These are phyloP conservation scores for Lodderomyces metapsilosis DNA, from an alignment of 1,139 yeast genomes.

Conservation along the genomic window DNA sequence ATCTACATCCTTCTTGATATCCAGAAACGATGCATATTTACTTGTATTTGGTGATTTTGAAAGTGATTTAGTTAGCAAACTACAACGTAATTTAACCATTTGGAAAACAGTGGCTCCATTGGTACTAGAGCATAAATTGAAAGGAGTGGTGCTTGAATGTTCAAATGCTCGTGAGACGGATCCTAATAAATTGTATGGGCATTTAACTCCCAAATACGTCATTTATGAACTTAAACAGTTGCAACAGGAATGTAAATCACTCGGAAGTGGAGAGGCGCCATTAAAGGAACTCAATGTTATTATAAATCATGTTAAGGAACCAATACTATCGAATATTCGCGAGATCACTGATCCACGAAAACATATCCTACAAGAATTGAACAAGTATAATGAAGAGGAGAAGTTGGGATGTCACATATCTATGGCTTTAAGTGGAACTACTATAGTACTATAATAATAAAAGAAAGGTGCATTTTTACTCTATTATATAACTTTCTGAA, in stretches of 20 bases:
- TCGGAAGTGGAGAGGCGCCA: slow-evolving; percentile 21
- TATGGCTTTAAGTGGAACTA: slow-evolving; percentile 54
- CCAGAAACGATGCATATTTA: slow-evolving; percentile 20
- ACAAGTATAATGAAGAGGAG: slow-evolving; percentile 33
- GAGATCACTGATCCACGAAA: slow-evolving; percentile 52
- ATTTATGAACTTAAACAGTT: slow-evolving; percentile 55
- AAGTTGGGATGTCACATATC: slow-evolving; percentile 46
- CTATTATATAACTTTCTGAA: slow-evolving; percentile 63
- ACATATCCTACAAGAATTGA: slow-evolving; percentile 46
- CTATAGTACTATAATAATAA: slow-evolving; percentile 18
- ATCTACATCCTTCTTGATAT: slow-evolving; percentile 53
- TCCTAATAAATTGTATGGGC: slow-evolving; percentile 63
- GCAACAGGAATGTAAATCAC: slow-evolving; percentile 17
- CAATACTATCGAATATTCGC: slow-evolving; percentile 18
- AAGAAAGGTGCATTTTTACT: slow-evolving; percentile 27
- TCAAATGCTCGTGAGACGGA: slow-evolving; percentile 54
- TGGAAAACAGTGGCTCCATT: slow-evolving; percentile 59
- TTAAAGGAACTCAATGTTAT: slow-evolving; percentile 53
- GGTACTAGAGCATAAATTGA: slow-evolving; percentile 35
- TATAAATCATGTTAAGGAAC: slow-evolving; percentile 74
- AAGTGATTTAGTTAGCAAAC: slow-evolving; percentile 52
- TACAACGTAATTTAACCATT: slow-evolving; percentile 43
- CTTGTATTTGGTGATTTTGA: slow-evolving; percentile 82
- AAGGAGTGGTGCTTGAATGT: slow-evolving; percentile 72
- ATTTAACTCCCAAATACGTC: slow-evolving; percentile 66